These are phyloP conservation scores for Mycosarcoma mackinlayi DNA, from an alignment of 1,284 basidiomycete species.

Conservation along the genomic window DNA sequence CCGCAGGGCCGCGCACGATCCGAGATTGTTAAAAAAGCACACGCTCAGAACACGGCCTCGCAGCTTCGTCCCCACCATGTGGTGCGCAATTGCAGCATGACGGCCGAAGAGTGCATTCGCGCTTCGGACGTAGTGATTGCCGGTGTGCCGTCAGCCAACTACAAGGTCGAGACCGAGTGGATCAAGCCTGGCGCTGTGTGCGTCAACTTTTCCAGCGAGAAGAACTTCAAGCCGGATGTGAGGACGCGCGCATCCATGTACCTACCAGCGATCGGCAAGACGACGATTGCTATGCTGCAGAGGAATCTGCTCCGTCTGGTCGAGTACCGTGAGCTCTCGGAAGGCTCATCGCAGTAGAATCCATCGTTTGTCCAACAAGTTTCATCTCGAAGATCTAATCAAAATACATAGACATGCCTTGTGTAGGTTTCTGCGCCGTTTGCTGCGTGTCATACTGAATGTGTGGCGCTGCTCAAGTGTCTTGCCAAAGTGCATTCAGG, in stretches of 20 bases:
- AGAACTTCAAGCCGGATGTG: constrained; percentile 95
- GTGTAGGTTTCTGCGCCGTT: constrained; percentile 7
- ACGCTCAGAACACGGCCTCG: constrained; percentile 72
- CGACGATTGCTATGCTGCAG: constrained; percentile 95
- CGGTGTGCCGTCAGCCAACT: constrained; percentile 73
- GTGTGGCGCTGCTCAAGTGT: too few species aligned
- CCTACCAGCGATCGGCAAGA: constrained; percentile 88
- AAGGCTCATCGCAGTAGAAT: constrained; percentile 9
- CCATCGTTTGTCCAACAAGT: too few species aligned
- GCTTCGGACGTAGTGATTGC: constrained; percentile 63
- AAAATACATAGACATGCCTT: constrained; percentile 16
- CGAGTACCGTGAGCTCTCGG: constrained; percentile 54
- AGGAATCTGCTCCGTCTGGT: constrained; percentile 79
- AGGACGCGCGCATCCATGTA: constrained; percentile 75
- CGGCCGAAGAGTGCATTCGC: constrained; percentile 56
- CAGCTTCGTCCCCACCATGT: constrained; percentile 78
- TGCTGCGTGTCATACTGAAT: background rate
- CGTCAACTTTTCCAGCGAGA: constrained; percentile 92
- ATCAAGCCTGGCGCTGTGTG: constrained; percentile 93
- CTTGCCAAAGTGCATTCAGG: too few species aligned
- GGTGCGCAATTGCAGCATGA: constrained; percentile 69
- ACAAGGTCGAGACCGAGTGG: constrained; percentile 88
- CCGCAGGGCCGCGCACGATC: constrained; percentile 48
- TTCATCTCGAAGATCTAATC: background rate
- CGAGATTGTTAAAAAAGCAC: constrained; percentile 67